Evolutionary conservation across 2,329 filamentous ascomycete genomes (phyloP), one percentile per base, ranked within the genome.

Genomic region (Hypoxylon sp.): DNA sequence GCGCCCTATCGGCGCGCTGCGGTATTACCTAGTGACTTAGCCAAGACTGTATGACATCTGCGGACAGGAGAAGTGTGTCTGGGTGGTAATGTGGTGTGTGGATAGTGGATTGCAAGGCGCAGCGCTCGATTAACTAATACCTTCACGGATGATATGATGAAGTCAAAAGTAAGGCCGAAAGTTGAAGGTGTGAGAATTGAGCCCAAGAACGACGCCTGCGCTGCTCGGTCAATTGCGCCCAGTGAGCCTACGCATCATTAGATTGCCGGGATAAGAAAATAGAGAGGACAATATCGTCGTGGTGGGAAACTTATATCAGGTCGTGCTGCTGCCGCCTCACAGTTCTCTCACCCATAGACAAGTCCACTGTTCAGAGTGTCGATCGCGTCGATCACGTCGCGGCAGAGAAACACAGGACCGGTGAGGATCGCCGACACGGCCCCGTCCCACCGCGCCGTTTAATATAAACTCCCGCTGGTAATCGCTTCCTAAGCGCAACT

Each of bases 391-490:
- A 66, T 63, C 55, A 57, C n/a, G 39, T 52, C 32, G 32, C 52
- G 45, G 39, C 43, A 50, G 54, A 47, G 16, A 39, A 68, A 45
- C 47, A 59, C 37, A 51, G 60, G 57, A 62, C 56, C 65, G 61
- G 51, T 12, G 21, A 61, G 27, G 59, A 66, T 68, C 63, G 59
- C 63, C 66, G 39, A 12, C 21, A 58, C 63, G 62, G 63, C 56
- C 55, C 63, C 63, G 60, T 66, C 41, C 25, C 51, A 57, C 63
- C 63, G 63, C 41, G 47, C 63, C 66, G 66, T 54, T 47, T 41
- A 69, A 61, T 66, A 61, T 69, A 63, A 14, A 12, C 37, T 45
- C 37, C 63, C 55, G 59, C 47, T 66, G 52, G 30, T 54, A 55
- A 61, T 48, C 30, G n/a, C 47, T 21, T 37, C 16, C 41, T 12